phyloP scores from a whole-genome alignment of 2,329 filamentous ascomycete species.

The Byssochlamys sp. region DNA sequence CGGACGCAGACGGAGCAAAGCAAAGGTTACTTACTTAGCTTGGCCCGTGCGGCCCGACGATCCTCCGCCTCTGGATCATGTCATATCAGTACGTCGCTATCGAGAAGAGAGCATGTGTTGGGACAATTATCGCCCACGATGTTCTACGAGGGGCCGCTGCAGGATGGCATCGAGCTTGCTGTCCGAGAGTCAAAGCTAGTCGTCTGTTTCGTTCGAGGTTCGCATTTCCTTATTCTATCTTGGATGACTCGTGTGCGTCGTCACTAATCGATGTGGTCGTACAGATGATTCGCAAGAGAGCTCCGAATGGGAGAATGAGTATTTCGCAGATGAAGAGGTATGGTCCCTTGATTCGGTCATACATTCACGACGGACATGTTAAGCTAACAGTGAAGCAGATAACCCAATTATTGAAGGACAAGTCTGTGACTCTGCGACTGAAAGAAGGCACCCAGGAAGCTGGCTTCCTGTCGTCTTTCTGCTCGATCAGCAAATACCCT shows the following conservation, averaged over 20 bases:
- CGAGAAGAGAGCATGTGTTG: too few species aligned
- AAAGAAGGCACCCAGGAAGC: constrained; percentile 68
- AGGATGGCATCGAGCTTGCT: constrained; percentile 69
- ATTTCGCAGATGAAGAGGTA: constrained; percentile 47
- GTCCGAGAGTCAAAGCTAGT: constrained; percentile 68
- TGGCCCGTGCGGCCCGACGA: neutral
- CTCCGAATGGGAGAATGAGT: constrained; percentile 62
- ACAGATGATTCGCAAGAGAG: constrained; percentile 63
- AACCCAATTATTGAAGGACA: constrained; percentile 46
- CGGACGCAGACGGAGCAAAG: neutral
- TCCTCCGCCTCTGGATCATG: neutral
- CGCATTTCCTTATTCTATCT: constrained; percentile 11
- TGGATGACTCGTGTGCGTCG: constrained; percentile 10
- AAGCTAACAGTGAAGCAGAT: constrained; percentile 36
- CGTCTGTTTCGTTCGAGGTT: constrained; percentile 74
- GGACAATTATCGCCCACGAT: constrained; percentile 38
- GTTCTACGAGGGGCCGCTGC: constrained; percentile 73
- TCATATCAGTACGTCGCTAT: too few species aligned
- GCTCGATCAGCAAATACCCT: constrained; percentile 67
- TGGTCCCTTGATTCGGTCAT: constrained; percentile 7
- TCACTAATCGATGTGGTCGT: constrained; percentile 8
- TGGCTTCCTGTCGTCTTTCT: constrained; percentile 70
- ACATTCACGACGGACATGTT: constrained; percentile 1
- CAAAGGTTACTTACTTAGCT: neutral
- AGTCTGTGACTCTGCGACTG: constrained; percentile 62